A percentile compares a stretch with the other conserved stretches of the same genome.
These are phyloP conservation scores for Neodidymelliopsis sp. DNA, from an alignment of 2,329 filamentous ascomycete genomes.

Conservation along the genomic window DNA sequence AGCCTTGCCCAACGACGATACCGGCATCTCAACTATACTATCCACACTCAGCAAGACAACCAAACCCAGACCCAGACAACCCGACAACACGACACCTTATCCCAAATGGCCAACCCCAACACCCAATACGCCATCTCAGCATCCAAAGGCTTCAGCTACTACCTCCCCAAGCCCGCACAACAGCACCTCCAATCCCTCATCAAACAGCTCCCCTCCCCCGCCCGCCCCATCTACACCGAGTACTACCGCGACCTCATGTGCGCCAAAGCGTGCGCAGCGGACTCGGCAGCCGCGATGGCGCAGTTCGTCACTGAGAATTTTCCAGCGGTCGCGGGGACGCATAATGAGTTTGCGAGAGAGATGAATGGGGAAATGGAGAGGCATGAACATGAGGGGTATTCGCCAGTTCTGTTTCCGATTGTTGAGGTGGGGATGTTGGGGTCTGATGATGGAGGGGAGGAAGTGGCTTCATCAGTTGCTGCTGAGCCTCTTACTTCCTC, in stretches of 20 bases:
- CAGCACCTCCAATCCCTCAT: neutral
- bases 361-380: slow-evolving; percentile 6
- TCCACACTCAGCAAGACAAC: neutral
- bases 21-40: neutral
- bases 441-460: too few species aligned
- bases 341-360: slow-evolving; percentile 5
- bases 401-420: slow-evolving; percentile 1
- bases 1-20: too few species aligned
- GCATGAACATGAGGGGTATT: slow-evolving; percentile 4
- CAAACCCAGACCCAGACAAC: neutral
- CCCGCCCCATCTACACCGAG: slow-evolving; percentile 7
- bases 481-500: neutral
- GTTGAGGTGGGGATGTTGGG: neutral
- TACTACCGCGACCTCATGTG: slow-evolving; percentile 13
- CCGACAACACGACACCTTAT: neutral
- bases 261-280: slow-evolving; percentile 3
- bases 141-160: slow-evolving; percentile 16
- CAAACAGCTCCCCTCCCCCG: neutral
- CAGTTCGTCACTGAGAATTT: slow-evolving; percentile 1
- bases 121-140: slow-evolving; percentile 8
- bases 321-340: neutral
- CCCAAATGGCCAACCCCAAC: neutral
- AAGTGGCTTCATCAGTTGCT: neutral
- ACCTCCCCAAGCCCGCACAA: slow-evolving; percentile 5
- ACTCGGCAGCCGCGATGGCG: slow-evolving; percentile 1